Conservation (phyloP, 352 stramenopile genomes). For the Pythium rhizo-oryzae region DNA sequence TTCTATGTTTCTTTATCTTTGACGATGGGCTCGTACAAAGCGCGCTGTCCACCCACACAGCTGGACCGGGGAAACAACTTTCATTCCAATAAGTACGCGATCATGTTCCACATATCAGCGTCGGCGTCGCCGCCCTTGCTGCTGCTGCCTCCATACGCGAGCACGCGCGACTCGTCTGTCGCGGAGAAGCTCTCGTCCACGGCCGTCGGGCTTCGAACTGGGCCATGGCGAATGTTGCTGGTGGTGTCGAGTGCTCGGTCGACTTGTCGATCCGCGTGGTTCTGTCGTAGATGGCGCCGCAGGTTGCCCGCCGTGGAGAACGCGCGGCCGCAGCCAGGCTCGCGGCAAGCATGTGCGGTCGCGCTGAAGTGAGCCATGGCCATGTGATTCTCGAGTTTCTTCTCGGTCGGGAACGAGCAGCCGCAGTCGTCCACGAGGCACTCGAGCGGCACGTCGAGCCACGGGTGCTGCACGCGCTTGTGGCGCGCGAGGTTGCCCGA, state of each 20-base stretch:
- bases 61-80: background rate
- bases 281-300: constrained; percentile 19
- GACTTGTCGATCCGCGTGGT: constrained; percentile 1
- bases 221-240: no score
- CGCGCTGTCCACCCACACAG: no score
- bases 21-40: no score
- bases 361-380: constrained; percentile 14
- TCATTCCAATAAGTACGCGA: background rate
- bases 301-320: constrained; percentile 68
- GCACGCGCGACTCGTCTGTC: background rate
- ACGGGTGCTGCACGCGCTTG: constrained; percentile 41
- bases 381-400: constrained; percentile 20
- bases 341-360: constrained; percentile 36
- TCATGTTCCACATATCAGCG: background rate
- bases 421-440: constrained; percentile 11
- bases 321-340: constrained; percentile 47
- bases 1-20: no score
- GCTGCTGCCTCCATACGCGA: no score
- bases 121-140: background rate
- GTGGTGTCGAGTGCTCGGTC: background rate
- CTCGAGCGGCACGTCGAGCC: constrained; percentile 28
- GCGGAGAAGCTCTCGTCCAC: background rate
- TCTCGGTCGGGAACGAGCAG: constrained; percentile 18
- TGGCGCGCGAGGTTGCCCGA: constrained; percentile 63
- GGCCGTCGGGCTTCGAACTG: background rate